phyloP scores from a whole-genome alignment of 1,284 basidiomycete genomes.

The Malassezia sympodialis region DNA sequence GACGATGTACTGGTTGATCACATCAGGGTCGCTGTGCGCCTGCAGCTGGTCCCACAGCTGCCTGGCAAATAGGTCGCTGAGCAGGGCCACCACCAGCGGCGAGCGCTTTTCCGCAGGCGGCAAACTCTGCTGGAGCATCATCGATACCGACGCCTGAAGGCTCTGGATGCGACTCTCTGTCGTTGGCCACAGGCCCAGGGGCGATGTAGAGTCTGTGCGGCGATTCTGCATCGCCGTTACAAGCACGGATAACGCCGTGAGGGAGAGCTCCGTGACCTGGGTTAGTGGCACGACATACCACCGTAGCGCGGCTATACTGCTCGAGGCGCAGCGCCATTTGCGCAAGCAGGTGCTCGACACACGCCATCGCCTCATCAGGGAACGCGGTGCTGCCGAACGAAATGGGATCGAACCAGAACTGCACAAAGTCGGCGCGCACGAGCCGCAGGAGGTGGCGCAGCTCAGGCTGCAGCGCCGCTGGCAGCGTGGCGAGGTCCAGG shows the following conservation, averaged over 20 bases:
- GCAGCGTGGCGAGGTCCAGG: neutral
- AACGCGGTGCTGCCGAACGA: conserved; percentile 12
- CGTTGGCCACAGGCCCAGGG: conserved; percentile 9
- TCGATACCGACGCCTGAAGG: conserved; percentile 5
- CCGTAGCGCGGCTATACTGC: conserved; percentile 10
- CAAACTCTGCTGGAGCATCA: conserved; percentile 10
- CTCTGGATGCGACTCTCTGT: conserved; percentile 11
- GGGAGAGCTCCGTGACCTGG: conserved; percentile 14
- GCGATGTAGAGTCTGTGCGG: neutral
- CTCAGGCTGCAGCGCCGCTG: conserved; percentile 2
- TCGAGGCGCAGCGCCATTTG: conserved; percentile 6
- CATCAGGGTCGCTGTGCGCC: conserved; percentile 14
- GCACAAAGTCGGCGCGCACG: conserved; percentile 16
- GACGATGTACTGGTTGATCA: conserved; percentile 16
- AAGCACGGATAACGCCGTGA: conserved; percentile 11
- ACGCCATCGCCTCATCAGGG: conserved; percentile 7
- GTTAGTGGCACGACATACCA: conserved; percentile 2
- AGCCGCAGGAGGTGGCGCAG: conserved; percentile 4
- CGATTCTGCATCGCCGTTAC: conserved; percentile 10
- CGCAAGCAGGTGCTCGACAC: conserved; percentile 6
- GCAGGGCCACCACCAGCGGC: conserved; percentile 4
- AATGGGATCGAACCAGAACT: conserved; percentile 19
- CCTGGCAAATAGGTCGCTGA: conserved; percentile 12
- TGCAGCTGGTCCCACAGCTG: conserved; percentile 9
- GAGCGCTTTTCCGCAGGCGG: conserved; percentile 10